A percentile compares a stretch with the other conserved stretches of the same genome.
Evolutionary conservation across 1,139 yeast species (phyloP).

Genomic region (Pichia sp.): DNA sequence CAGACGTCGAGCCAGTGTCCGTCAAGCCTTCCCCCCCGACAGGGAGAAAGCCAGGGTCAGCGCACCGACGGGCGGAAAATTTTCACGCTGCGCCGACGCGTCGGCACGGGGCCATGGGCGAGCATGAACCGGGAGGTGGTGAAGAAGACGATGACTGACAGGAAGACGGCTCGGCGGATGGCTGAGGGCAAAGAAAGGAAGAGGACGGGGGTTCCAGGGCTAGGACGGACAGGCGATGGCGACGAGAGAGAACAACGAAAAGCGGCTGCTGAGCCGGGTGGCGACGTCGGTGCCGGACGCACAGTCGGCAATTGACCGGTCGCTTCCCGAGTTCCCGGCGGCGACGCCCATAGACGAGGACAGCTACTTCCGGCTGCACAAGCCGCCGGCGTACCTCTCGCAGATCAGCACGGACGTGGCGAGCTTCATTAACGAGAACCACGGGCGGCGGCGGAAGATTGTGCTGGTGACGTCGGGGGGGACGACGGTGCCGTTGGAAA

Average conservation of each 20-base stretch:
- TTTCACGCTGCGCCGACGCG: too few relatives aligned
- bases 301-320: conserved; percentile 71
- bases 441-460: conserved; percentile 42
- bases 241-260: not conserved
- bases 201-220: not conserved
- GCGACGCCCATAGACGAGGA: conserved; percentile 75
- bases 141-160: not conserved
- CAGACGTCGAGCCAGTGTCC: too few relatives aligned
- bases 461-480: conserved; percentile 96
- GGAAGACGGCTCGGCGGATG: not conserved
- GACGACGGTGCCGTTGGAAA: conserved; percentile 94
- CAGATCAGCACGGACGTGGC: conserved; percentile 54
- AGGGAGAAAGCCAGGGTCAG: not conserved
- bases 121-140: not conserved
- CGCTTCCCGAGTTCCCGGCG: conserved; percentile 71
- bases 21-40: too few relatives aligned
- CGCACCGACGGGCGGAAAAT: not conserved
- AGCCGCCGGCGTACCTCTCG: conserved; percentile 68
- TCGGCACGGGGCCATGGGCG: not conserved
- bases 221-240: not conserved
- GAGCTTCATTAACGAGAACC: conserved; percentile 53
- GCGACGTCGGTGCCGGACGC: conserved; percentile 62
- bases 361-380: conserved; percentile 64
- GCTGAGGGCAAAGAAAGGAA: not conserved
- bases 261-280: conserved; percentile 17